Evolutionary conservation across 202 grass and related monocot genomes (phyloP).

Genomic region (Carex arenaria): DNA sequence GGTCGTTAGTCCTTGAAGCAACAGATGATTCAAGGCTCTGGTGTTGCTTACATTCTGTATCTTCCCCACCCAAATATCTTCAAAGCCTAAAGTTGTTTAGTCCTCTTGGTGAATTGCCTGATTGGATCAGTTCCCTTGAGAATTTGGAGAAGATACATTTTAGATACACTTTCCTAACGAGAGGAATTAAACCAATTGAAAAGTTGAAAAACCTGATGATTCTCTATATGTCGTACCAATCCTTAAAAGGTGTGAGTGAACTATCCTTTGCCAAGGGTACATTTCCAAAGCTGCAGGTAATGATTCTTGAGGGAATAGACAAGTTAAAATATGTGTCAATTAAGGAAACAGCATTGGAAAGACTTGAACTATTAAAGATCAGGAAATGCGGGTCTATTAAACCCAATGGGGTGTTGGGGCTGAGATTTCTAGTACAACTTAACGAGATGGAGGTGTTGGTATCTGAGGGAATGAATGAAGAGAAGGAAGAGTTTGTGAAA

Average conservation of each 20-base stretch:
- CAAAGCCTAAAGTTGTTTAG: constrained; percentile 22
- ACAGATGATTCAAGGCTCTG: background rate
- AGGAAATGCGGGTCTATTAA: background rate
- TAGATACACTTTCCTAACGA: background rate
- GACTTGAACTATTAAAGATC: constrained; percentile 33
- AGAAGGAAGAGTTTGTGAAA: too few relatives aligned
- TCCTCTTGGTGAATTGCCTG: constrained; percentile 10
- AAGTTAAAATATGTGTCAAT: background rate
- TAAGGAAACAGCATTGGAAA: constrained; percentile 4
- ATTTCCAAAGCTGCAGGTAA: constrained; percentile 34
- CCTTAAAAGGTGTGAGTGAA: background rate
- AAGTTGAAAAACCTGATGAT: constrained; percentile 3
- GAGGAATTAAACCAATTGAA: background rate
- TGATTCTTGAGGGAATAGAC: constrained; percentile 22
- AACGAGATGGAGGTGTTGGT: constrained; percentile 12
- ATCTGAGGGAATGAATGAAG: too few relatives aligned
- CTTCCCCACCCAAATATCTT: constrained; percentile 16
- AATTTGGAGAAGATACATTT: constrained; percentile 34
- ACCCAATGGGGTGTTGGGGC: constrained; percentile 11
- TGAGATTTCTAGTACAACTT: background rate
- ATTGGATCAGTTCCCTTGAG: constrained; percentile 30
- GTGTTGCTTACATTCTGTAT: background rate
- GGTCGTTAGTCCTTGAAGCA: constrained; percentile 8
- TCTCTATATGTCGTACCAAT: constrained; percentile 13
- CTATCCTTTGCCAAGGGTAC: background rate